These are phyloP conservation scores for Tardiomyces depauwii DNA, from an alignment of 1,139 yeast genomes.

Conservation along the genomic window DNA sequence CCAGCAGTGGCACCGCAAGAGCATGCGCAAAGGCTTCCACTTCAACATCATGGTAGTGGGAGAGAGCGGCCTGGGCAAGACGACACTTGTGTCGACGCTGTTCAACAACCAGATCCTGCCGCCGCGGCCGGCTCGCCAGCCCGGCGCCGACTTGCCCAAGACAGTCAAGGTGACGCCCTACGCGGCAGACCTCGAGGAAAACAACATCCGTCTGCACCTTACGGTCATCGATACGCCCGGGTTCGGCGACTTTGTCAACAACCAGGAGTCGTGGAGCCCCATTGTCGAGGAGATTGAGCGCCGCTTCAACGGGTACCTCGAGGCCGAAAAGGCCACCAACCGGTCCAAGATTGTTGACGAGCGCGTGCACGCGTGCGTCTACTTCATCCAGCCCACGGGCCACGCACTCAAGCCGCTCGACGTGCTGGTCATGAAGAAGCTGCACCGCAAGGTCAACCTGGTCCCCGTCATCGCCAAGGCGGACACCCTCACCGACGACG, in stretches of 20 bases:
- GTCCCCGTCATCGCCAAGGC: conserved; percentile 94
- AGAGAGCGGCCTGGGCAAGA: conserved; percentile 87
- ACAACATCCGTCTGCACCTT: conserved; percentile 78
- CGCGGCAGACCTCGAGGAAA: conserved; percentile 75
- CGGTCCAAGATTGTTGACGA: conserved; percentile 64
- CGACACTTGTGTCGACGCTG: conserved; percentile 83
- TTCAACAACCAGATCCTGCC: conserved; percentile 65
- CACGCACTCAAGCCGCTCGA: conserved; percentile 87
- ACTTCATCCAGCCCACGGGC: conserved; percentile 95
- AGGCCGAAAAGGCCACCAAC: conserved; percentile 78
- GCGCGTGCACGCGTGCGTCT: conserved; percentile 78
- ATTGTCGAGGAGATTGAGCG: conserved; percentile 81
- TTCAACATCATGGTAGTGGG: conserved; percentile 74
- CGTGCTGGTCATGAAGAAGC: conserved; percentile 75
- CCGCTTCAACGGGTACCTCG: conserved; percentile 81
- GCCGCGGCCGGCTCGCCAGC: conserved; percentile 10
- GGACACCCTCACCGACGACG: conserved; percentile 86
- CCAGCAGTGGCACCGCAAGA: conserved; percentile 96
- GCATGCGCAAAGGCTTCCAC: conserved; percentile 87
- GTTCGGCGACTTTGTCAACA: conserved; percentile 86
- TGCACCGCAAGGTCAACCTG: conserved; percentile 85
- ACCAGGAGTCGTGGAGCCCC: conserved; percentile 85
- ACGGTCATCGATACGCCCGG: conserved; percentile 90
- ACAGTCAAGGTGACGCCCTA: conserved; percentile 58
- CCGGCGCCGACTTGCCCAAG: conserved; percentile 22